Evolutionary conservation across 192 early-diverging fungal species (phyloP).

Genomic region (Coemansia interrupta): DNA sequence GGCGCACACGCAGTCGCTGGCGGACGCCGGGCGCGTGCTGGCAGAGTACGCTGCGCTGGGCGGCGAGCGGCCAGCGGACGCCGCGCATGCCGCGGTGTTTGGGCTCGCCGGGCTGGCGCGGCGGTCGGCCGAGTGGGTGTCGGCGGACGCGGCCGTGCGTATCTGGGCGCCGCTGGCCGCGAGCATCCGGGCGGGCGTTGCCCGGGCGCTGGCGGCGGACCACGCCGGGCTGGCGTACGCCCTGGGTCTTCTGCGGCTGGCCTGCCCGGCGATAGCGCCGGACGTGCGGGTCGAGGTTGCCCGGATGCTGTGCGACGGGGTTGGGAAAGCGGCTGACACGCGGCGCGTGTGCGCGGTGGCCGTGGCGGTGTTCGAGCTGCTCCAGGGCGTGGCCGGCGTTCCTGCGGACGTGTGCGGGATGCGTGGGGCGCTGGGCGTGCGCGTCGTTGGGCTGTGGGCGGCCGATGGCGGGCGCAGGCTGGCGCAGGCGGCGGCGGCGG

Average conservation of each 20-base stretch:
- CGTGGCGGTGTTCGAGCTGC: not conserved
- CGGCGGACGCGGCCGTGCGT: conserved; percentile 2
- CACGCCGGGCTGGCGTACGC: not conserved
- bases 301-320: too few species aligned
- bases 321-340: too few species aligned
- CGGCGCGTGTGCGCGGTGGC: too few species aligned
- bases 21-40: not conserved
- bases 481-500: too few species aligned
- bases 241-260: not conserved
- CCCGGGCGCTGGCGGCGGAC: not conserved
- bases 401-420: not conserved
- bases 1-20: too few species aligned
- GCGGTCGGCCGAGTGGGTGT: conserved; percentile 9
- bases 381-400: not conserved
- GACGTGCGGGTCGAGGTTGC: too few species aligned
- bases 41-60: not conserved
- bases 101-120: conserved; percentile 16
- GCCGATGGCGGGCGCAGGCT: too few species aligned
- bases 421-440: not conserved
- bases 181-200: conserved; percentile 1
- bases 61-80: not conserved
- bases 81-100: conserved; percentile 13
- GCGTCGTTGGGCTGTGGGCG: too few species aligned
- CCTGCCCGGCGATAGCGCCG: too few species aligned
- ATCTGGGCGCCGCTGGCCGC: conserved; percentile 22